Base-by-base conservation (phyloP, 225 moss, liverwort and hornwort genomes). In the Marchantia paleacea region DNA sequence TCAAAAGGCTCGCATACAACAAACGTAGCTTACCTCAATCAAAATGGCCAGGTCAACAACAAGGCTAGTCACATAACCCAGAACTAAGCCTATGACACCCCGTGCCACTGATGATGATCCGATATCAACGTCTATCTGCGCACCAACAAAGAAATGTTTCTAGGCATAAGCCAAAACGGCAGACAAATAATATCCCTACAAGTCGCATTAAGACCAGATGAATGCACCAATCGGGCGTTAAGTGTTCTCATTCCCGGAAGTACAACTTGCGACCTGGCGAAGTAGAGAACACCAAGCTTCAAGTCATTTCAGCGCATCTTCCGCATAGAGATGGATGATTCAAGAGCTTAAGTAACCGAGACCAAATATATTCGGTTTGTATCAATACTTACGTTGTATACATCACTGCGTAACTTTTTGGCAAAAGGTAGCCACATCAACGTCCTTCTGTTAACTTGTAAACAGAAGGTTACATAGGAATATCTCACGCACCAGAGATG, bases 21-120 rank as follows among this genome's bases (percentile, higher is more conserved):
- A 3, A 26, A 9, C 7, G 1, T 28, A 11, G 39, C 20, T 85
- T 78, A 93, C 93, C 93, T 93, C 92, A 64, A 93, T 92, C 83
- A 93, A 82, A 85, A 93, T 85, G 10, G 88, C 93, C 12, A 93
- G 89, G 84, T 93, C 93, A 52, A 93, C 90, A 49, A 93, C 90
- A 74, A 93, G 84, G 82, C 82, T 89, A 18, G 90, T 88, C 55
- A 92, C 85, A 66, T 90, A 89, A 74, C 93, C 93, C 82, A 93
- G 80, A 8, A 92, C 93, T 51, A 93, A 63, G 72, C 93, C 90
- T 78, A 91, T 85, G 58, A 93, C 92, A 26, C 88, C 89, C 51
- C 93, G 92, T 67, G 93, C 93, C 61, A 93, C 93, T n/a, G 92
- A 89, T 55, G 93, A 93, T 69, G 93, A 93, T 13, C 93, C 92